Base-by-base conservation (phyloP, 2,329 filamentous ascomycete species). In the Colletotrichum coccodes region DNA sequence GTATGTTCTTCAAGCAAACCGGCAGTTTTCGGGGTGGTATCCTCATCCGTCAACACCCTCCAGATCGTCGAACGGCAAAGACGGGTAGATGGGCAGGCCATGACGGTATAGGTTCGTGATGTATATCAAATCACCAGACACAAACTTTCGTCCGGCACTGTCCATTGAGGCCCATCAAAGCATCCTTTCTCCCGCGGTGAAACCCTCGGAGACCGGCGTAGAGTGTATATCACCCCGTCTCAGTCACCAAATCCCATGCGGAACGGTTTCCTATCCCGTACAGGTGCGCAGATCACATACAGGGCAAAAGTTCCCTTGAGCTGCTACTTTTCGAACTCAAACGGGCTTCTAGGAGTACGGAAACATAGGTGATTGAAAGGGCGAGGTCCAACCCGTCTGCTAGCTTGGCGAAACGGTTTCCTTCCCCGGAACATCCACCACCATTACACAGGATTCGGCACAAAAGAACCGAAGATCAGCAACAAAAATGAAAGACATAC, bases 321-420 rank as follows among this genome's bases (percentile, higher is more conserved):
- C 16, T 6, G 14, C 46, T 18, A 7, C 16, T 12, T 30, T 18
- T 28, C 46, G 16, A 4, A 8, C 23, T 9, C 14, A 16, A 38
- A 7, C 11, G 9, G 26, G 2, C 18, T 49, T 49, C 14, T 2
- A n/a, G n/a, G n/a, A n/a, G n/a, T n/a, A n/a, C n/a, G n/a, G n/a
- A n/a, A n/a, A n/a, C 7, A 18, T 49, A 8, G 26, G 16, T 14
- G 36, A n/a, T 36, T 36, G 36, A n/a, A 40, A 14, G 34, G 14
- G 16, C 28, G 34, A 18, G 34, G n/a, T 14, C 9, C 36, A n/a
- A n/a, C n/a, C n/a, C n/a, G n/a, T n/a, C 28, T 49, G 11, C n/a
- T 59, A 59, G 32, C n/a, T 26, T 50, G 26, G 21, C 64, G 64
- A 67, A 67, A 67, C 59, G 64, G 64, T 52, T 67, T 58, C 59